phyloP scores from a whole-genome alignment of 2,329 filamentous ascomycete genomes.

The Stemphylium beticola region DNA sequence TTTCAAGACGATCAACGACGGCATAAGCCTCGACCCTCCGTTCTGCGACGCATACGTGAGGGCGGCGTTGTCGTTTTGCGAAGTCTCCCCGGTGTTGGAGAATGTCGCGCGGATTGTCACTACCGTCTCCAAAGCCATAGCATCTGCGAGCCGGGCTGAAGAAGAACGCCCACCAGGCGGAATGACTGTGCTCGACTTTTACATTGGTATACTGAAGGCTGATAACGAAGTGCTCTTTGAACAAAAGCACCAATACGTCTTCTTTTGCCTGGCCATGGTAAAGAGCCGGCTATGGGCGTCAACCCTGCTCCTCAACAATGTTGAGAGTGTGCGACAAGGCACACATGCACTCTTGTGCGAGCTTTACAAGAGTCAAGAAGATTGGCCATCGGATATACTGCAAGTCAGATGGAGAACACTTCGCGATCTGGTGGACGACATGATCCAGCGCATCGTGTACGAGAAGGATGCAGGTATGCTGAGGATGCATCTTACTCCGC shows the following conservation, averaged over 20 bases:
- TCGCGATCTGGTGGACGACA: slow-evolving; percentile 24
- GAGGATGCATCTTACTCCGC: slow-evolving; percentile 31
- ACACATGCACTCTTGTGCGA: slow-evolving; percentile 27
- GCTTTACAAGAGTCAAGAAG: slow-evolving; percentile 31
- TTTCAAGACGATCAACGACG: slow-evolving; percentile 37
- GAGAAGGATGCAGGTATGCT: slow-evolving; percentile 33
- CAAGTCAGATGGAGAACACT: slow-evolving; percentile 29
- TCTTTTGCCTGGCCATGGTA: slow-evolving; percentile 30
- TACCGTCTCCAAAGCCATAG: slow-evolving; percentile 26
- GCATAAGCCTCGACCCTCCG: slow-evolving; percentile 33
- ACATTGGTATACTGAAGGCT: slow-evolving; percentile 28
- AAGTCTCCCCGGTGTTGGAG: slow-evolving; percentile 21
- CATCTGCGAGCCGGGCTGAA: slow-evolving; percentile 10
- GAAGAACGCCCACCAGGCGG: slow-evolving; percentile 31
- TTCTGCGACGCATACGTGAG: slow-evolving; percentile 42
- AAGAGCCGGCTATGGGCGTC: slow-evolving; percentile 25
- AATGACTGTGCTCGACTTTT: slow-evolving; percentile 35
- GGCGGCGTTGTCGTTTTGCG: slow-evolving; percentile 41
- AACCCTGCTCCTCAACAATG: slow-evolving; percentile 37
- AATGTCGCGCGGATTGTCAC: slow-evolving; percentile 29
- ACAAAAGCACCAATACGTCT: slow-evolving; percentile 24
- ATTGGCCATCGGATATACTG: slow-evolving; percentile 19
- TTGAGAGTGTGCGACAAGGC: slow-evolving; percentile 37
- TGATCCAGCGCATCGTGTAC: slow-evolving; percentile 29
- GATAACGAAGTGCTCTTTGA: slow-evolving; percentile 32